Conservation (phyloP, 2,329 filamentous ascomycete species). For the Aspergillus tamarii region DNA sequence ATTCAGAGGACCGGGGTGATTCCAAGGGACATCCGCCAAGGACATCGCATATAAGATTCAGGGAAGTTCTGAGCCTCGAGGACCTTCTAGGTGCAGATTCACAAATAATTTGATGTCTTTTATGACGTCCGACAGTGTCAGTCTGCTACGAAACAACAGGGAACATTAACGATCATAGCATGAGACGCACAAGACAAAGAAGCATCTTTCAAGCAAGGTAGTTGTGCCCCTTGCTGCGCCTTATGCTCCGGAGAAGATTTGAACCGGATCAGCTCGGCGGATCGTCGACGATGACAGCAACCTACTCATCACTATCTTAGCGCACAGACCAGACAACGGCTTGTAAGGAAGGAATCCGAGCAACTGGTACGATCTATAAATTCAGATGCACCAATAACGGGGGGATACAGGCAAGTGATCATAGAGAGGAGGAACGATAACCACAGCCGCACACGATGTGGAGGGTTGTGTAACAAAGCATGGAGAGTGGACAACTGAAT, state of each 20-base stretch:
- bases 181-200: slow-evolving; percentile 18
- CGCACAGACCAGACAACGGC: not conserved
- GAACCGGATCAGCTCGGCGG: slow-evolving; percentile 9
- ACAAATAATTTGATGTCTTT: slow-evolving; percentile 15
- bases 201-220: slow-evolving; percentile 19
- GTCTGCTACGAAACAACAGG: not conserved
- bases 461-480: slow-evolving; percentile 4
- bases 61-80: slow-evolving; percentile 8
- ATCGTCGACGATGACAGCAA: slow-evolving; percentile 12
- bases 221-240: slow-evolving; percentile 5
- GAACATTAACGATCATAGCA: not conserved
- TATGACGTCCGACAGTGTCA: slow-evolving; percentile 8
- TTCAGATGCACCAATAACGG: slow-evolving; percentile 7
- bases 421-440: not conserved
- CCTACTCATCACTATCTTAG: slow-evolving; percentile 16
- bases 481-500: not conserved
- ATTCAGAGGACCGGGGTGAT: slow-evolving; percentile 35
- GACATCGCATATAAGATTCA: slow-evolving; percentile 37
- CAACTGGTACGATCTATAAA: slow-evolving; percentile 1
- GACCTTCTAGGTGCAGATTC: slow-evolving; percentile 16
- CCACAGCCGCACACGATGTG: slow-evolving; percentile 1
- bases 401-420: not conserved
- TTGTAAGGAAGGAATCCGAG: not conserved
- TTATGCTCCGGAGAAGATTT: slow-evolving; percentile 8
- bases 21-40: slow-evolving; percentile 38